phyloP scores from a whole-genome alignment of 163 green algal genomes.

The Scenedesmus sp. region DNA sequence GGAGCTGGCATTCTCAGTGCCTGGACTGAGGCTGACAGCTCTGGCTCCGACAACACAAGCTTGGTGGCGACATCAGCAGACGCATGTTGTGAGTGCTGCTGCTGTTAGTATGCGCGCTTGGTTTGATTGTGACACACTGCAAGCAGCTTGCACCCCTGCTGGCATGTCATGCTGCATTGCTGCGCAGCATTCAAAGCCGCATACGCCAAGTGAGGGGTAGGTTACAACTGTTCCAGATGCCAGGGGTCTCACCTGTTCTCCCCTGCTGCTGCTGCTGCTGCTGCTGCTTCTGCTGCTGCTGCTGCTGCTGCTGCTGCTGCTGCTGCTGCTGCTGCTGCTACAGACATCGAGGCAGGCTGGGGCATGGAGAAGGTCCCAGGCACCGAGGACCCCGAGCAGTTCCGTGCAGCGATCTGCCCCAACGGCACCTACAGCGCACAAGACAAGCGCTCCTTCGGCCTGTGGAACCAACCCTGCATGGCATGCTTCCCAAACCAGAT shows the following conservation, averaged over 20 bases:
- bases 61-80: neutral
- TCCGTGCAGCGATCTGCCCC: neutral
- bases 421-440: neutral
- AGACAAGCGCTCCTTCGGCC: neutral
- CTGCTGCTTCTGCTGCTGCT: neutral
- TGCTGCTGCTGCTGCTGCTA: neutral
- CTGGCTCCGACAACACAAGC: neutral
- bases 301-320: neutral
- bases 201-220: neutral
- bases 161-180: neutral
- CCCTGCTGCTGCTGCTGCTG: too few species aligned
- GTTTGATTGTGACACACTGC: neutral
- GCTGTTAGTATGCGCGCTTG: neutral
- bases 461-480: neutral
- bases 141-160: neutral
- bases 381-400: neutral
- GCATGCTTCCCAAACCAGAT: neutral
- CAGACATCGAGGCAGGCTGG: neutral
- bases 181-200: neutral
- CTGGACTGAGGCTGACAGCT: neutral
- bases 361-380: neutral
- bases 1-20: neutral
- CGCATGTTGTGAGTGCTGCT: neutral
- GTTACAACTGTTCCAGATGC: too few species aligned
- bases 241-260: too few species aligned